Evolutionary conservation across 805 yeast species (phyloP), one percentile per base, ranked within the genome.

Genomic region (Kazachstania taianensis): DNA sequence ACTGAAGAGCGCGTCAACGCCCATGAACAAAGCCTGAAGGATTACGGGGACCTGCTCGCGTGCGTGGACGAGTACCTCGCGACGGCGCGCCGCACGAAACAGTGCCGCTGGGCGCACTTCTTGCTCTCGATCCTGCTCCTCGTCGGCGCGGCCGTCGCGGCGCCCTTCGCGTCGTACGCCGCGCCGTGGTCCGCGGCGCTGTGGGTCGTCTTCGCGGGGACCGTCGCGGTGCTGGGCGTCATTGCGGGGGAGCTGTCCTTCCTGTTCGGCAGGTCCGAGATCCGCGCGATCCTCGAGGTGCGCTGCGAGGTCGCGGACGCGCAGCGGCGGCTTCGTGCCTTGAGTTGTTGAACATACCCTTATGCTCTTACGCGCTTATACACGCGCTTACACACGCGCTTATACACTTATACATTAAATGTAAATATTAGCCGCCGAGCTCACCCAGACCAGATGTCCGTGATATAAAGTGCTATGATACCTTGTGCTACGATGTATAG

Each of bases 231-330:
- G 3, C 68, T 87, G 0, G 96, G 95, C 0, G 61, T 72, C 0
- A 54, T 81, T 1, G 78, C 85, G 52, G 94, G 94, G 0, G 50
- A 83, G 37, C 81, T 92, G 30, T 87, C 89, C 28, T 70, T 67
- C 38, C 51, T 85, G 20, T 89, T 87, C 52, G 94, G 94, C 1
- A 66, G 85, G 23, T 68, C 74, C n/a, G 98, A 92, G 53, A 55
- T 64, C 35, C 65, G 97, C 32, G 89, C 87, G 1, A 58, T 92
- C 32, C 62, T 60, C 17, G 97, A 89, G 59, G 85, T 85, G 5
- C 70, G 71, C 40, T 57, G 67, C 44, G 94, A 89, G 53, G 81
- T 86, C 2, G n/a, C 38, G 1, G 70, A 66, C 43, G 52, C 53
- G 5, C 38, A 41, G 30, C 38, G 37, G 6, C n/a, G 33, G 31